A percentile compares a stretch with the other conserved stretches of the same genome.
Evolutionary conservation across 805 yeast genomes (phyloP).

Genomic region (Wickerhamomyces bisporus): DNA sequence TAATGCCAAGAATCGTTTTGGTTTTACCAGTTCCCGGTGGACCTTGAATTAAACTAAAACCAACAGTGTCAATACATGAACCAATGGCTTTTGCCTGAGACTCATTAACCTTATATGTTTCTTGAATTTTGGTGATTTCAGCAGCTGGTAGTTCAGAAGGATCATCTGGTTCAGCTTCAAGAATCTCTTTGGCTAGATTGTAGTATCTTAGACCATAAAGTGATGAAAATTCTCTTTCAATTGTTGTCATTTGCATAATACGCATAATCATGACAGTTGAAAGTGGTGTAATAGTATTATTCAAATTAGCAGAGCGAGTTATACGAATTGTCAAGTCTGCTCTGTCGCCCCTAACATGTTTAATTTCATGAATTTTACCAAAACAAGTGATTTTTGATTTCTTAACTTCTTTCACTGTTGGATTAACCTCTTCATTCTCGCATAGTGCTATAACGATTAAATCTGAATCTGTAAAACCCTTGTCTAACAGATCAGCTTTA

Average conservation of each 20-base stretch:
- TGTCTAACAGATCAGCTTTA: constrained; percentile 42
- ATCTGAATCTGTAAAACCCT: constrained; percentile 69
- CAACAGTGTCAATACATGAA: constrained; percentile 60
- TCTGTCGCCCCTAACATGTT: constrained; percentile 56
- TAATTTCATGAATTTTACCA: constrained; percentile 75
- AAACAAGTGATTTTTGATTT: constrained; percentile 49
- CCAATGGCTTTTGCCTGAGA: constrained; percentile 91
- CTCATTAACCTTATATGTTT: constrained; percentile 58
- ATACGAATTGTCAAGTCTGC: constrained; percentile 75
- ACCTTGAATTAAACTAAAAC: constrained; percentile 92
- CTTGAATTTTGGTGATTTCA: constrained; percentile 39
- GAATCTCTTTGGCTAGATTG: constrained; percentile 63
- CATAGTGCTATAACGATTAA: constrained; percentile 54
- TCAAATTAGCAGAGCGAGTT: constrained; percentile 39
- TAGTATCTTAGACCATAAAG: constrained; percentile 78
- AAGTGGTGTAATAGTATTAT: constrained; percentile 53
- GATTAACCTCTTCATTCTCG: constrained; percentile 21
- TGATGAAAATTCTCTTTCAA: constrained; percentile 89
- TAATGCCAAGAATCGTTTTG: constrained; percentile 87
- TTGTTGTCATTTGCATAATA: constrained; percentile 82
- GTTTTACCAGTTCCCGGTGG: constrained; percentile 99
- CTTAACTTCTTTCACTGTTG: constrained; percentile 30
- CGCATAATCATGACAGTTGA: constrained; percentile 61
- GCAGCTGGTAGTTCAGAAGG: constrained; percentile 29
- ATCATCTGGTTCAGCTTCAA: constrained; percentile 57